phyloP scores from a whole-genome alignment of 148 eudicot species.

The Rhododendron kiyosumense region DNA sequence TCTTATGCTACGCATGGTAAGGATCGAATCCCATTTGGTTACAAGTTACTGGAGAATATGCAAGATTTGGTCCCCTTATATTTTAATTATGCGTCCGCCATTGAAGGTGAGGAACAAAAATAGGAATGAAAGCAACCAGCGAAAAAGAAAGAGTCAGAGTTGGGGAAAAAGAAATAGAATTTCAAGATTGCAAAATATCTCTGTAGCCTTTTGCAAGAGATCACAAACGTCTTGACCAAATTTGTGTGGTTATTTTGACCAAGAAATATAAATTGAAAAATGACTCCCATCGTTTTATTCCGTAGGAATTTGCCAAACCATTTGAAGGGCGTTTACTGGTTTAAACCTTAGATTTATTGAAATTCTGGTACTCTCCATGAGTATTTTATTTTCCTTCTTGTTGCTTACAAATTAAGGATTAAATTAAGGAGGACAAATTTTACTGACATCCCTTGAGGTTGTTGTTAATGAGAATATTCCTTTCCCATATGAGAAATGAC shows the following conservation, averaged over 20 bases:
- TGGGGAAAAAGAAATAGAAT: neutral
- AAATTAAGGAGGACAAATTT: no score
- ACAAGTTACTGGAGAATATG: neutral
- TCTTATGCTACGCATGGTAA: neutral
- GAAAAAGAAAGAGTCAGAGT: neutral
- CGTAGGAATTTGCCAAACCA: neutral
- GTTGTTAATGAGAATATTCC: neutral
- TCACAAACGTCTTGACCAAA: neutral
- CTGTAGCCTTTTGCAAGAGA: neutral
- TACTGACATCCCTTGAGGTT: neutral
- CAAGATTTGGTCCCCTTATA: neutral
- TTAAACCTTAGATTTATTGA: no score
- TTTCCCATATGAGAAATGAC: neutral
- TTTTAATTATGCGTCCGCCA: neutral
- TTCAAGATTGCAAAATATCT: neutral
- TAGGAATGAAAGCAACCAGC: neutral
- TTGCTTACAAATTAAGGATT: neutral
- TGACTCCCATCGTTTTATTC: neutral
- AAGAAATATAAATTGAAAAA: no score
- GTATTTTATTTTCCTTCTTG: neutral
- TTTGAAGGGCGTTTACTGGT: neutral
- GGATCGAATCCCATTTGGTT: neutral
- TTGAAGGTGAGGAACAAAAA: no score
- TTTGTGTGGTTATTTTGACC: neutral
- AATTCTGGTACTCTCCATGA: no score